Evolutionary conservation across 495 filamentous ascomycete species (phyloP).

Genomic region (Tuber aestivum): DNA sequence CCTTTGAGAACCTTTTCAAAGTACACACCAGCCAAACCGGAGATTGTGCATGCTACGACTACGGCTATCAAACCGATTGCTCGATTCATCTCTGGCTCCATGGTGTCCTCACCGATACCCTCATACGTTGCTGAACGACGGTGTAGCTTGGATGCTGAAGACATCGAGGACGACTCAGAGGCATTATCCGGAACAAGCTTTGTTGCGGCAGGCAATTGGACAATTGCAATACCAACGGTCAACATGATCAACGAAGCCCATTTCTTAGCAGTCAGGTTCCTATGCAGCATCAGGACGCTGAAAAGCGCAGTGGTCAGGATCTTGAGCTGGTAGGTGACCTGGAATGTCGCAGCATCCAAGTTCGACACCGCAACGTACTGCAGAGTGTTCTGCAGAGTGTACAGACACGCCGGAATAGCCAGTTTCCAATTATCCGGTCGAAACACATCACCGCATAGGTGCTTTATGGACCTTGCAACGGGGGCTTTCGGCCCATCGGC

Average conservation of each 20-base stretch:
- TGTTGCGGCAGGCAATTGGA: slow-evolving; percentile 63
- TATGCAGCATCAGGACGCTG: slow-evolving; percentile 66
- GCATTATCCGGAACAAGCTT: slow-evolving; percentile 41
- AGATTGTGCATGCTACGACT: slow-evolving; percentile 66
- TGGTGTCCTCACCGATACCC: slow-evolving; percentile 78
- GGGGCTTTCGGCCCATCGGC: slow-evolving; percentile 56
- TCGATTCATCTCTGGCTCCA: slow-evolving; percentile 63
- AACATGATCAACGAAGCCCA: slow-evolving; percentile 79
- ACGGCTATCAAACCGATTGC: slow-evolving; percentile 73
- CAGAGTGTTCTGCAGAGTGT: slow-evolving; percentile 82
- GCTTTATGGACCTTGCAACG: slow-evolving; percentile 68
- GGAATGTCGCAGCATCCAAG: slow-evolving; percentile 83
- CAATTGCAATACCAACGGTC: slow-evolving; percentile 75
- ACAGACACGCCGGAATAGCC: slow-evolving; percentile 79
- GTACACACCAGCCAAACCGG: slow-evolving; percentile 78
- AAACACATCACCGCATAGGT: slow-evolving; percentile 74
- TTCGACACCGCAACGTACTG: slow-evolving; percentile 92
- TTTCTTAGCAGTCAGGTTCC: slow-evolving; percentile 61
- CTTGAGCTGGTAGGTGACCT: slow-evolving; percentile 88
- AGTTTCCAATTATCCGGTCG: slow-evolving; percentile 95
- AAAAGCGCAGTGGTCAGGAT: slow-evolving; percentile 89
- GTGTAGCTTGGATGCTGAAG: slow-evolving; percentile 45
- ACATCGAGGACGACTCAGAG: slow-evolving; percentile 38
- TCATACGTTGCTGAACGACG: slow-evolving; percentile 92
- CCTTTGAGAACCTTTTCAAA: slow-evolving; percentile 95